Conservation (phyloP, 768 basidiomycete genomes). For the Podaxis carcinomalis region DNA sequence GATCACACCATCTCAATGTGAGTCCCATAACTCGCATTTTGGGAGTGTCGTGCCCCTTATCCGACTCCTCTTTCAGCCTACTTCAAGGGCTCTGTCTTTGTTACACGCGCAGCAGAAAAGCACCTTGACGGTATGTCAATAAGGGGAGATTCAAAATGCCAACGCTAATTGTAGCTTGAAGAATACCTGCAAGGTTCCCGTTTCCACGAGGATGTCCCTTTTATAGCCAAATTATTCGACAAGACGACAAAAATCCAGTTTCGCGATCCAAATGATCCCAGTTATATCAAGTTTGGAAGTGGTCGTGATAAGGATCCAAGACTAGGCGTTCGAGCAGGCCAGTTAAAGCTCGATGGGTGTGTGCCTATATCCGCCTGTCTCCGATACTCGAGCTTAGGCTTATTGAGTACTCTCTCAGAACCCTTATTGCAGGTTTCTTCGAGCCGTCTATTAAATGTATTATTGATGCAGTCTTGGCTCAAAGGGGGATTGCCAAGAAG, state of each 20-base stretch:
- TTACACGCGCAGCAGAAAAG: constrained; percentile 32
- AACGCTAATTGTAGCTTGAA: constrained; percentile 11
- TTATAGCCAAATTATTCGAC: constrained; percentile 38
- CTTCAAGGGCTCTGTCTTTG: constrained; percentile 42
- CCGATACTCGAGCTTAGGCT: too few species aligned
- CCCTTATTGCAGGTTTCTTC: constrained; percentile 23
- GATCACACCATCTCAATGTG: constrained; percentile 37
- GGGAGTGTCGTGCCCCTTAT: not conserved
- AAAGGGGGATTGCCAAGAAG: constrained; percentile 14
- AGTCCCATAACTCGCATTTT: not conserved
- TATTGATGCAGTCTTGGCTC: constrained; percentile 18
- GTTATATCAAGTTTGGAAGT: constrained; percentile 40
- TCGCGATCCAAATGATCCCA: constrained; percentile 26
- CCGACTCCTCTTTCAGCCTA: constrained; percentile 24
- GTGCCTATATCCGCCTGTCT: not conserved
- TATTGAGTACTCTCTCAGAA: constrained; percentile 11
- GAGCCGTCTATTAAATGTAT: constrained; percentile 28
- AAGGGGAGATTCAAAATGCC: not conserved
- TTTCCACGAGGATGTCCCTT: constrained; percentile 31
- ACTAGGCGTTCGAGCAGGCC: constrained; percentile 36
- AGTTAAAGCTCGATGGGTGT: constrained; percentile 35
- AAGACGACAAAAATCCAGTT: constrained; percentile 41
- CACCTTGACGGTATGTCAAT: constrained; percentile 28
- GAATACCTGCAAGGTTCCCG: constrained; percentile 31
- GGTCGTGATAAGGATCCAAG: constrained; percentile 30